These are phyloP conservation scores for Alternaria triticimaculans DNA, from an alignment of 2,329 filamentous ascomycete genomes.

Conservation along the genomic window DNA sequence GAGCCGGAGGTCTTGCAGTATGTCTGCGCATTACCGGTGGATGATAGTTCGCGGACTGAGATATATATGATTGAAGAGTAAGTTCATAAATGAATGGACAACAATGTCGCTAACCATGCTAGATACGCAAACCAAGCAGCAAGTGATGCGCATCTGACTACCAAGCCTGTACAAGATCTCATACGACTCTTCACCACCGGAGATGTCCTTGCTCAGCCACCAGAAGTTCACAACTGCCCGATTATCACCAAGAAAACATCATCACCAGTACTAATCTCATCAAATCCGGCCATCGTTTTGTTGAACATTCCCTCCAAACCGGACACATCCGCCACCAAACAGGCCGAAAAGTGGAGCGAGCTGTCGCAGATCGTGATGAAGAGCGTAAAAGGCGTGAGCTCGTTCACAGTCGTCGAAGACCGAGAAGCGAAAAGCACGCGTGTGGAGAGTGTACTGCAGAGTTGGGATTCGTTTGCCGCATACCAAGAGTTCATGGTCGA, in stretches of 20 bases:
- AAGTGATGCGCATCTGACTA: slow-evolving; percentile 28
- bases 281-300: slow-evolving; percentile 25
- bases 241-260: slow-evolving; percentile 10
- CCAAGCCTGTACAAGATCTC: slow-evolving; percentile 30
- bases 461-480: slow-evolving; percentile 10
- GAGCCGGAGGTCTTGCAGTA: slow-evolving; percentile 34
- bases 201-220: slow-evolving; percentile 26
- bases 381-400: slow-evolving; percentile 11
- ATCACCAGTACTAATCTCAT: neutral
- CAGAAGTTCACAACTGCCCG: slow-evolving; percentile 26
- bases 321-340: neutral
- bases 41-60: slow-evolving; percentile 22
- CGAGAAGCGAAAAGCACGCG: slow-evolving; percentile 16
- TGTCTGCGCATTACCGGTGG: slow-evolving; percentile 26
- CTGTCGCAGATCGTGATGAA: slow-evolving; percentile 8
- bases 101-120: neutral
- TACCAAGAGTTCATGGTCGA: slow-evolving; percentile 16
- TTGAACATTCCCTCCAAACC: slow-evolving; percentile 17
- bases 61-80: slow-evolving; percentile 39
- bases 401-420: slow-evolving; percentile 17
- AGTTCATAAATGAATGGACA: neutral
- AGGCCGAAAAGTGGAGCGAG: slow-evolving; percentile 10
- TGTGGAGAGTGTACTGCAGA: slow-evolving; percentile 13
- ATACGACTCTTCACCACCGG: slow-evolving; percentile 28
- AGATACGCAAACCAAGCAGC: slow-evolving; percentile 29